phyloP scores from a whole-genome alignment of 2,329 filamentous ascomycete genomes.

The Decorospora gaudefroyi region DNA sequence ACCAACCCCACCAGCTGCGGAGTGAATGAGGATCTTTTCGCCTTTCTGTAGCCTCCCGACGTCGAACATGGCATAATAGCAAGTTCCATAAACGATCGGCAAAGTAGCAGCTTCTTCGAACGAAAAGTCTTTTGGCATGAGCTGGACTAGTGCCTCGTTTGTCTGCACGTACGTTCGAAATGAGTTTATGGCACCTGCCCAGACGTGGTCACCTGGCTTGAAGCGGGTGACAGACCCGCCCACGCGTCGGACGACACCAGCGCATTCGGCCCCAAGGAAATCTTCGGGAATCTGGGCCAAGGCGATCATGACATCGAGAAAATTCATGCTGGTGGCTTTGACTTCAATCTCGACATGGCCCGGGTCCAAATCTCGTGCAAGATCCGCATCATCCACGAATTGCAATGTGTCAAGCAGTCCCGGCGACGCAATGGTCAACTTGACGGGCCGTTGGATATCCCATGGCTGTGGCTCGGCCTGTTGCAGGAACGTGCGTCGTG shows the following conservation, averaged over 20 bases:
- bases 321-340: conserved; percentile 23
- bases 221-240: conserved; percentile 5
- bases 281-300: conserved; percentile 8
- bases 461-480: conserved; percentile 8
- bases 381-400: conserved; percentile 8
- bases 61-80: conserved; percentile 28
- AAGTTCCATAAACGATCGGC: conserved; percentile 16
- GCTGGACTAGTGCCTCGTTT: conserved; percentile 5
- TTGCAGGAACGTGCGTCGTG: too few species aligned
- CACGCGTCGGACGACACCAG: conserved; percentile 20
- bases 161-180: conserved; percentile 13
- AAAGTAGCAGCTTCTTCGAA: conserved; percentile 22
- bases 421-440: conserved; percentile 15
- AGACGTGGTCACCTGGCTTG: conserved; percentile 12
- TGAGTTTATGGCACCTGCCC: conserved; percentile 8
- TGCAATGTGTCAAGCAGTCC: conserved; percentile 20
- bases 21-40: conserved; percentile 37
- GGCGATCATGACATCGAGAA: conserved; percentile 15
- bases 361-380: conserved; percentile 2
- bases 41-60: conserved; percentile 31
- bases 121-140: conserved; percentile 8
- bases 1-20: conserved; percentile 29
- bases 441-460: conserved; percentile 11
- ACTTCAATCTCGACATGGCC: conserved; percentile 26
- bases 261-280: conserved; percentile 16